Percentiles rank a stretch among this genome's conserved stretches.
Conservation (phyloP, 371 early-diverging fungal genomes). For the Basidiobolus meristosporus region DNA sequence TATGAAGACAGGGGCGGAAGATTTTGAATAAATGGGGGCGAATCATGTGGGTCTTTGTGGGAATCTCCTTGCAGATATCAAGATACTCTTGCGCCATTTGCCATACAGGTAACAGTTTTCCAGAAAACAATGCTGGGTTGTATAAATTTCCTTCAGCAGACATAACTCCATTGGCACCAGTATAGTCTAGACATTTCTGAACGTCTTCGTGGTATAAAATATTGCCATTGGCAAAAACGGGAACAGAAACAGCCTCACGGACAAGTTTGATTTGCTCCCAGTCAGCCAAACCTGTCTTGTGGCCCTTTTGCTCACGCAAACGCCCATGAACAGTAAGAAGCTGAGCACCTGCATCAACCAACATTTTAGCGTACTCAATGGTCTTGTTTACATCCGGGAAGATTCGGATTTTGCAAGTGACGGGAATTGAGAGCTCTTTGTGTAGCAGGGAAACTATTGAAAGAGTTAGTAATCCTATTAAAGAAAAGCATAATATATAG, state of each 20-base stretch:
- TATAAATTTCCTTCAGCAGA: slow-evolving; percentile 81
- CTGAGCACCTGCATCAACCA: slow-evolving; percentile 82
- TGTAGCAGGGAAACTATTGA: slow-evolving; percentile 49
- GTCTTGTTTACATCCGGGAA: slow-evolving; percentile 85
- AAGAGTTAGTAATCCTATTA: slow-evolving; percentile 6
- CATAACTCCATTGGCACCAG: slow-evolving; percentile 95
- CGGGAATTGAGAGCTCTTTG: slow-evolving; percentile 71
- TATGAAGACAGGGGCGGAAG: slow-evolving; percentile 52
- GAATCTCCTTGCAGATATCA: slow-evolving; percentile 39
- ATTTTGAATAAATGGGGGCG: slow-evolving; percentile 89
- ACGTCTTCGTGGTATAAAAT: slow-evolving; percentile 84
- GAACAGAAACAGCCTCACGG: slow-evolving; percentile 46
- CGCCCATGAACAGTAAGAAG: slow-evolving; percentile 95
- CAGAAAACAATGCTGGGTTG: slow-evolving; percentile 74
- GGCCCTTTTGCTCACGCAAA: slow-evolving; percentile 91
- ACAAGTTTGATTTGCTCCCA: slow-evolving; percentile 92
- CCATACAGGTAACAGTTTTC: slow-evolving; percentile 42
- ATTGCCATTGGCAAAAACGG: slow-evolving; percentile 97
- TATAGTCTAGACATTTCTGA: slow-evolving; percentile 67
- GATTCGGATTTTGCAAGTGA: slow-evolving; percentile 97
- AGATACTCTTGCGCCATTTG: slow-evolving; percentile 74
- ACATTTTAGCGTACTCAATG: slow-evolving; percentile 90
- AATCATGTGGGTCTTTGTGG: slow-evolving; percentile 37
- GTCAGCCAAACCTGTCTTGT: slow-evolving; percentile 90
- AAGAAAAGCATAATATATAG: slow-evolving; percentile 1